Percentiles rank a stretch among this genome's conserved stretches.
Conservation (phyloP, 352 stramenopile genomes). For the Phytophthora syringae region DNA sequence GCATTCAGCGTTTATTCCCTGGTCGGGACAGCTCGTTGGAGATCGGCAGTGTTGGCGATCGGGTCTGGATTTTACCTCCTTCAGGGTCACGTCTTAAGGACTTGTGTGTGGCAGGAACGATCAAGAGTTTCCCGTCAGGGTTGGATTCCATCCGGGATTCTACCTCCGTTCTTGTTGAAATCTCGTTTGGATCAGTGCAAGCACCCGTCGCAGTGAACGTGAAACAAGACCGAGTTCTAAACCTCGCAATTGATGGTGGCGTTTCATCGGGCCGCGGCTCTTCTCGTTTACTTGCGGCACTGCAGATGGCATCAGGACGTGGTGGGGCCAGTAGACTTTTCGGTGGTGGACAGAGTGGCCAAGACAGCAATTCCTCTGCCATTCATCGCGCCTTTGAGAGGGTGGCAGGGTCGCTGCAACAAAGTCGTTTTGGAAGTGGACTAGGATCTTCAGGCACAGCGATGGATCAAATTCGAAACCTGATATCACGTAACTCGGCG, state of each 20-base stretch:
- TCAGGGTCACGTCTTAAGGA: constrained; percentile 34
- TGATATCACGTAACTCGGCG: constrained; percentile 47
- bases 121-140: constrained; percentile 68
- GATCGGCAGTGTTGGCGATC: constrained; percentile 62
- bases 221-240: constrained; percentile 64
- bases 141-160: constrained; percentile 56
- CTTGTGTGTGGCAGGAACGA: constrained; percentile 60
- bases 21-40: constrained; percentile 63
- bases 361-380: constrained; percentile 28
- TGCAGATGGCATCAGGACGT: constrained; percentile 50
- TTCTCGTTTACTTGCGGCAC: constrained; percentile 65
- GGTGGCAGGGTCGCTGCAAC: constrained; percentile 45
- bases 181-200: constrained; percentile 53
- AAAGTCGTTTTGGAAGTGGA: constrained; percentile 25
- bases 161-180: constrained; percentile 55
- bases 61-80: constrained; percentile 66
- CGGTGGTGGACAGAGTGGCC: constrained; percentile 16
- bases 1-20: constrained; percentile 70
- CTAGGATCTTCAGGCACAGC: constrained; percentile 30
- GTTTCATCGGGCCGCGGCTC: constrained; percentile 30
- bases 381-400: constrained; percentile 55
- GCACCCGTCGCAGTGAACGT: constrained; percentile 54
- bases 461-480: constrained; percentile 65
- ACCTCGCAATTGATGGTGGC: constrained; percentile 46
- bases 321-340: constrained; percentile 34